Evolutionary conservation across 2,329 filamentous ascomycete species (phyloP).

Genomic region (Phialophora chinensis): DNA sequence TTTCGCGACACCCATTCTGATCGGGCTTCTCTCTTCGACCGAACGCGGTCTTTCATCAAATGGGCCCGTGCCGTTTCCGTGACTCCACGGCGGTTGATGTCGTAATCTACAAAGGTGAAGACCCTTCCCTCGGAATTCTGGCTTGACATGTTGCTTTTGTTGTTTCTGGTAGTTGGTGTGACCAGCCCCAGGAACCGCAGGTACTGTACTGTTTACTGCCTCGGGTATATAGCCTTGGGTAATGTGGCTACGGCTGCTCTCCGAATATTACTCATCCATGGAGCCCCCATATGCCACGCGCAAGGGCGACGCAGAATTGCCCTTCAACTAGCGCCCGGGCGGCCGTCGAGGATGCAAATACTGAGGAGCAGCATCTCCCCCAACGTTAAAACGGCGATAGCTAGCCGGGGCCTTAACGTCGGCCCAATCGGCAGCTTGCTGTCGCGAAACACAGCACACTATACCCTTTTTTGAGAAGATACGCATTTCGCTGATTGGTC

Average conservation of each 20-base stretch:
- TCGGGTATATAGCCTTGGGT: constrained; percentile 20
- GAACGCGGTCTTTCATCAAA: constrained; percentile 33
- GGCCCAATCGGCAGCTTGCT: constrained; percentile 12
- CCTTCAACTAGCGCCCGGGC: constrained; percentile 1
- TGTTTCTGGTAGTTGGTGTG: constrained; percentile 1
- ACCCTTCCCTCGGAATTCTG: constrained; percentile 19
- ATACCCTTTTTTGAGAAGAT: constrained; percentile 35
- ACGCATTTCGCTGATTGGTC: constrained; percentile 27
- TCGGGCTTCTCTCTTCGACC: constrained; percentile 31
- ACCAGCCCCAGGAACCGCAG: neutral
- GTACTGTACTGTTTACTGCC: constrained; percentile 11
- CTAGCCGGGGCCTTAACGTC: neutral
- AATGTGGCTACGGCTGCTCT: constrained; percentile 8
- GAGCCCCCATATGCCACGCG: constrained; percentile 7
- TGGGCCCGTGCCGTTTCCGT: constrained; percentile 32
- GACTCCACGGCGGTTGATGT: constrained; percentile 32
- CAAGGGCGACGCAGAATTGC: neutral
- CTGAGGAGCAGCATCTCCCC: neutral
- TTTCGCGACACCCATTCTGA: constrained; percentile 33
- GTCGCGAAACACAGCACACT: neutral
- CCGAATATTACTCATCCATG: constrained; percentile 18
- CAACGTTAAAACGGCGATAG: constrained; percentile 10
- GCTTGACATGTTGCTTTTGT: constrained; percentile 22
- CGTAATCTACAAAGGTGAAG: constrained; percentile 36
- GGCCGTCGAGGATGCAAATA: neutral